Evolutionary conservation across 192 early-diverging fungal species (phyloP).

Genomic region (Coemansia sp.): DNA sequence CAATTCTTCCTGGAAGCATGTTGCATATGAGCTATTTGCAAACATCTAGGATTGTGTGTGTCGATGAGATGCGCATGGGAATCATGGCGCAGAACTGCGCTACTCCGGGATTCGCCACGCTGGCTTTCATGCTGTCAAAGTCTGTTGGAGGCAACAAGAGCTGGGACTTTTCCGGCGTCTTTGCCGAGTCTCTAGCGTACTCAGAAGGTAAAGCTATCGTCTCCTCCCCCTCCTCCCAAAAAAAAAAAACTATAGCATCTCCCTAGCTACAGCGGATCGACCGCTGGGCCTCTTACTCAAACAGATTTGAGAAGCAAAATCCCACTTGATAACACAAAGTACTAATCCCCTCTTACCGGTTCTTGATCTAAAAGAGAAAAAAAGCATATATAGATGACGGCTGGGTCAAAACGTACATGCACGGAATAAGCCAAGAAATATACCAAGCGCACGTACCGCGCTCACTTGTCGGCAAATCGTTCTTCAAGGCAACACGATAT

Average conservation of each 20-base stretch:
- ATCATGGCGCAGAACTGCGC: conserved; percentile 56
- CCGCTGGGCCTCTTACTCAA: too few relatives aligned
- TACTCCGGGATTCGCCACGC: conserved; percentile 45
- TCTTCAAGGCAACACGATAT: conserved; percentile 41
- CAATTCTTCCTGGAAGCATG: conserved; percentile 40
- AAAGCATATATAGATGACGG: conserved; percentile 28
- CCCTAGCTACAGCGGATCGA: background rate
- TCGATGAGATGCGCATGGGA: conserved; percentile 56
- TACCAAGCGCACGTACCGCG: conserved; percentile 49
- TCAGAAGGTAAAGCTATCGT: conserved; percentile 27
- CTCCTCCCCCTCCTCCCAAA: background rate
- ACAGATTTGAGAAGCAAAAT: too few relatives aligned
- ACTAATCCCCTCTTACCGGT: background rate
- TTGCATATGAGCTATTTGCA: conserved; percentile 43
- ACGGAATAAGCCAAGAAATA: conserved; percentile 54
- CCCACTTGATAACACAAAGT: too few relatives aligned
- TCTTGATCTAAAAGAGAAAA: background rate
- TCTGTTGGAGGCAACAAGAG: conserved; percentile 32
- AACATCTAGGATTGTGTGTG: conserved; percentile 35
- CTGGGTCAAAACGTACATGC: conserved; percentile 52
- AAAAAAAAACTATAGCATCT: background rate
- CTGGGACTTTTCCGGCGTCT: conserved; percentile 34
- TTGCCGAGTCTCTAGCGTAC: conserved; percentile 30
- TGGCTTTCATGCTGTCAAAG: conserved; percentile 50
- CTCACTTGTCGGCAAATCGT: conserved; percentile 42